Evolutionary conservation across 2,329 filamentous ascomycete species (phyloP).

Genomic region (Chaetomiaceae sp.): DNA sequence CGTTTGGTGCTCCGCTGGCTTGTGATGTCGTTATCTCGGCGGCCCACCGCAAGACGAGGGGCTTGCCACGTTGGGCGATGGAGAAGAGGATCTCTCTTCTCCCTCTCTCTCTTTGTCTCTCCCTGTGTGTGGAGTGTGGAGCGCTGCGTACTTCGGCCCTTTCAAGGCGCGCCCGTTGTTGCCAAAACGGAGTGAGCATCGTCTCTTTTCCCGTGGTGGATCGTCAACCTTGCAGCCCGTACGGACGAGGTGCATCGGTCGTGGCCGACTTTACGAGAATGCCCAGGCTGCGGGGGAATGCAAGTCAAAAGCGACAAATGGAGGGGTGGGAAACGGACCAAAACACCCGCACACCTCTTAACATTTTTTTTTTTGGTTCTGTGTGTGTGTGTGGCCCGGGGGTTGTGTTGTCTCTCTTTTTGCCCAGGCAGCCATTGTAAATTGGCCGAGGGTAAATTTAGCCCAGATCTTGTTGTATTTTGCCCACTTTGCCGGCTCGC

Average conservation of each 20-base stretch:
- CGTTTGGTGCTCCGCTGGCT: not conserved
- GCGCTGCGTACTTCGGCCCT: too few relatives aligned
- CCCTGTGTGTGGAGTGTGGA: too few relatives aligned
- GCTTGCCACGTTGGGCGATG: not conserved
- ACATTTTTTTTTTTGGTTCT: too few relatives aligned
- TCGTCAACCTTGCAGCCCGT: not conserved
- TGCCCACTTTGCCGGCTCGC: conserved; percentile 2
- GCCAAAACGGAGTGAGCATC: not conserved
- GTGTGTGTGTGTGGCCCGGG: too few relatives aligned
- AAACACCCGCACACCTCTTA: not conserved
- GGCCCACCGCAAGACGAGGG: not conserved
- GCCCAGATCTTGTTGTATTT: conserved; percentile 11
- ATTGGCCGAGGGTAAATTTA: conserved; percentile 13
- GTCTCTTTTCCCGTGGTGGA: too few relatives aligned
- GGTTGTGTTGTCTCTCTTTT: too few relatives aligned
- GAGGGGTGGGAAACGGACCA: conserved; percentile 5
- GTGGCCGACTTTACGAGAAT: conserved; percentile 14
- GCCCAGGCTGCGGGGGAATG: not conserved
- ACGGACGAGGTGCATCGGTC: not conserved
- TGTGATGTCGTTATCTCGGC: not conserved
- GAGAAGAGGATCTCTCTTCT: too few relatives aligned
- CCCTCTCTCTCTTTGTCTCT: too few relatives aligned
- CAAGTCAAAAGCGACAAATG: not conserved
- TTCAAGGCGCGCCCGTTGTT: too few relatives aligned
- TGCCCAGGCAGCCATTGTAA: not conserved